Evolutionary conservation across 2,329 filamentous ascomycete species (phyloP), one percentile per base, ranked within the genome.

Genomic region (Ophiocordyceps robertsii): DNA sequence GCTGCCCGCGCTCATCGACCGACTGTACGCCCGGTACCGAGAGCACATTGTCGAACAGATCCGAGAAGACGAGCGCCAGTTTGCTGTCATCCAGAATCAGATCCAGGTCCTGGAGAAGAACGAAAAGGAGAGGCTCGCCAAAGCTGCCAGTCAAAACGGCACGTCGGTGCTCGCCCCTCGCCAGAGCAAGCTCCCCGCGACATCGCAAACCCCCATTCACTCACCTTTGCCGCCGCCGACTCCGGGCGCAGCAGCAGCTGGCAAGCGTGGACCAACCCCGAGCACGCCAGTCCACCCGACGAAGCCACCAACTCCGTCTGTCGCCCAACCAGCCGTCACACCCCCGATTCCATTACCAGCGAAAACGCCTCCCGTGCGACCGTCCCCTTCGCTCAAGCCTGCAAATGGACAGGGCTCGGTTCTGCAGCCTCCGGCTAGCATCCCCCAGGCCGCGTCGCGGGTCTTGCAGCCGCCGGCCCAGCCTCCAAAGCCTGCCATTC

Each of bases 11-110:
- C 64, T 95, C 37, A 74, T 93, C 39, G 70, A 81, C 44, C 77
- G 81, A 49, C 69, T 95, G 2, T 93, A 92, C 56, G 71, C 75
- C 12, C 72, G 76, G 47, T 95, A 93, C 58, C 74, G 80, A 48
- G 76, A 82, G 38, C 68, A 80, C 37, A 68, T 82, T 39, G 72
- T 87, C n/a, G 66, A 68, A 43, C 73, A 82, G 53, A 84, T 95
- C 45, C 70, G 74, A 45, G 75, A 83, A 43, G 82, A 92, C 47
- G 89, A 95, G 65, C 71, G 69, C 45, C 70, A 68, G 41, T 83
- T 82, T 55, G 70, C 73, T 24, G 64, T 64, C 16, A 63, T 90
- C 37, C 73, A 79, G 58, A 69, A 68, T 45, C 82, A 95, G 49
- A 76, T 93, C 40, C 65, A 69, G 33, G 71, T 79, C 44, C 71